phyloP scores from a whole-genome alignment of 2,329 filamentous ascomycete genomes.

The Fusarium pseudoanthophilum region DNA sequence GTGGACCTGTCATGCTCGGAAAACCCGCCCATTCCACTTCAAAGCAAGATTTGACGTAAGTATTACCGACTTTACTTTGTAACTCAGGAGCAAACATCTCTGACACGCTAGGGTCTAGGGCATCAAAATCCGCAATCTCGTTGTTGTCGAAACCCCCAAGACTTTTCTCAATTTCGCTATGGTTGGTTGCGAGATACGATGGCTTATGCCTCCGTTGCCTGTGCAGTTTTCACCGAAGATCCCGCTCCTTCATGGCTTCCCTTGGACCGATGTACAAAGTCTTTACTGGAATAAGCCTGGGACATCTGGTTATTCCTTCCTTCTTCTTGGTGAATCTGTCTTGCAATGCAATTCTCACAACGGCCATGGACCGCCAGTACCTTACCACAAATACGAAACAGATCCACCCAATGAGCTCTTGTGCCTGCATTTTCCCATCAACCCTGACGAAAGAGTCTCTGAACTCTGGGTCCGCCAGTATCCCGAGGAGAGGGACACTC shows the following conservation, averaged over 20 bases:
- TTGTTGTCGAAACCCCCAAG: too few species aligned
- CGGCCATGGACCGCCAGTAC: fast-evolving
- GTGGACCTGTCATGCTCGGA: too few species aligned
- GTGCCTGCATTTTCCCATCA: neutral
- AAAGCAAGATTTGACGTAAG: too few species aligned
- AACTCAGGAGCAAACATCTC: too few species aligned
- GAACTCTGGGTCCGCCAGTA: neutral
- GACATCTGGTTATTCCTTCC: neutral
- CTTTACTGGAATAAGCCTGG: neutral
- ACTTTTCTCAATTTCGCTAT: neutral
- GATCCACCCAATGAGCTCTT: fast-evolving
- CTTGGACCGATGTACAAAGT: neutral
- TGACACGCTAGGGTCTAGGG: too few species aligned
- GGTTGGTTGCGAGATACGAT: neutral
- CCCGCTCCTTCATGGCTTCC: fast-evolving
- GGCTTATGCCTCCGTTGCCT: neutral
- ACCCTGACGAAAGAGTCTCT: neutral
- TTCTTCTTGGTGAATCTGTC: fast-evolving
- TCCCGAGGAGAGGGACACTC: neutral
- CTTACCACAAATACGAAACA: neutral
- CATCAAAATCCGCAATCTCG: too few species aligned
- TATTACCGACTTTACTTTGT: fast-evolving
- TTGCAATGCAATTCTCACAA: neutral
- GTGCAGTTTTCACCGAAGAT: neutral
- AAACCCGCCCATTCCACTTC: too few species aligned